Conservation (phyloP, 1,139 yeast genomes). For the Suhomyces atakaporum region DNA sequence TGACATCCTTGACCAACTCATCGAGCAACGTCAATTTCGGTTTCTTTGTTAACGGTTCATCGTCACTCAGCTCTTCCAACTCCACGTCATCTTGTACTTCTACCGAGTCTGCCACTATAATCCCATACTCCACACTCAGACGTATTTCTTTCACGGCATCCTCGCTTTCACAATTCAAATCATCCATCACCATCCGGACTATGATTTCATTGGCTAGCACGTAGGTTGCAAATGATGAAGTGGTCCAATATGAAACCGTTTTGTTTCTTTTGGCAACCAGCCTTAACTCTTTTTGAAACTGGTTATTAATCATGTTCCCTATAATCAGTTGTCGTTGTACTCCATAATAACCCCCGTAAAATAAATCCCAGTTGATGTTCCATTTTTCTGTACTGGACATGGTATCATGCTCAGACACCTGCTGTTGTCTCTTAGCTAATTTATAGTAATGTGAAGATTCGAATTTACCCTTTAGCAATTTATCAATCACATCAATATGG, state of each 20-base stretch:
- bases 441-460: conserved; percentile 50
- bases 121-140: conserved; percentile 59
- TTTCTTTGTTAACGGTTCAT: conserved; percentile 4
- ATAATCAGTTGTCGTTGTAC: conserved; percentile 55
- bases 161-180: conserved; percentile 36
- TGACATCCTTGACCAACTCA: conserved; percentile 7
- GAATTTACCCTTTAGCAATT: conserved; percentile 44
- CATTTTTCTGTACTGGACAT: conserved; percentile 52
- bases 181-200: conserved; percentile 51
- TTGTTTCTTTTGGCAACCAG: conserved; percentile 31
- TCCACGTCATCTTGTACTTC: conserved; percentile 35
- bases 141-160: conserved; percentile 49
- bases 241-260: conserved; percentile 63
- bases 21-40: conserved; percentile 8
- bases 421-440: conserved; percentile 43
- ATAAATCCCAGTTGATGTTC: conserved; percentile 46
- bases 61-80: conserved; percentile 2
- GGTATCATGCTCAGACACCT: conserved; percentile 40
- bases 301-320: conserved; percentile 37
- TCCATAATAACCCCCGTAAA: conserved; percentile 67
- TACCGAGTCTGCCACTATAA: conserved; percentile 43
- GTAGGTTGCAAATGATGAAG: conserved; percentile 54
- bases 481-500: conserved; percentile 36
- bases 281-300: conserved; percentile 30
- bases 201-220: conserved; percentile 68